These are phyloP conservation scores for Lactarius vividus DNA, from an alignment of 768 basidiomycete species.

Conservation along the genomic window DNA sequence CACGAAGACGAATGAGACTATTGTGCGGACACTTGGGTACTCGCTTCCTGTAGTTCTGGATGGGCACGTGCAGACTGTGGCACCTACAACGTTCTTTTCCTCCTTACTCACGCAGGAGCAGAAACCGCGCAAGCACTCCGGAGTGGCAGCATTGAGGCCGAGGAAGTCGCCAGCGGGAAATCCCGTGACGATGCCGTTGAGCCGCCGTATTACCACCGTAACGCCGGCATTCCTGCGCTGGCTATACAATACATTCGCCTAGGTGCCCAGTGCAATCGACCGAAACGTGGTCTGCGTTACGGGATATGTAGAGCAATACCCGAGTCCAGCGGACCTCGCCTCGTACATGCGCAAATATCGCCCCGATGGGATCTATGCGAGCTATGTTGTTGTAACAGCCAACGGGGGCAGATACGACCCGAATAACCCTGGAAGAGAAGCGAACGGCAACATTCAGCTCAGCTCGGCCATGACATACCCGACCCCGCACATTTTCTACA, in stretches of 20 bases:
- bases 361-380: neutral
- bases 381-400: fast-evolving
- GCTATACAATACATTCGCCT: neutral
- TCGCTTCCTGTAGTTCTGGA: neutral
- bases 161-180: too few relatives aligned
- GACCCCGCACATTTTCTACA: neutral
- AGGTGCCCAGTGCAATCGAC: neutral
- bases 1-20: neutral
- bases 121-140: too few relatives aligned
- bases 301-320: neutral
- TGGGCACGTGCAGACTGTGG: too few relatives aligned
- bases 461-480: neutral
- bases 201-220: too few relatives aligned
- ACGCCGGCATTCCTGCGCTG: neutral
- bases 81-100: too few relatives aligned
- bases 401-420: neutral
- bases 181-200: too few relatives aligned
- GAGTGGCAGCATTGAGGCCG: too few relatives aligned
- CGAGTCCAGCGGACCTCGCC: neutral
- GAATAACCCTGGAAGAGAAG: neutral
- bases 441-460: neutral
- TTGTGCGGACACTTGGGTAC: neutral
- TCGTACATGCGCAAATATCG: neutral
- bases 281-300: neutral
- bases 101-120: neutral